Evolutionary conservation across 2,329 filamentous ascomycete genomes (phyloP), one percentile per base, ranked within the genome.

Genomic region (Pseudofabraea citricarpa): DNA sequence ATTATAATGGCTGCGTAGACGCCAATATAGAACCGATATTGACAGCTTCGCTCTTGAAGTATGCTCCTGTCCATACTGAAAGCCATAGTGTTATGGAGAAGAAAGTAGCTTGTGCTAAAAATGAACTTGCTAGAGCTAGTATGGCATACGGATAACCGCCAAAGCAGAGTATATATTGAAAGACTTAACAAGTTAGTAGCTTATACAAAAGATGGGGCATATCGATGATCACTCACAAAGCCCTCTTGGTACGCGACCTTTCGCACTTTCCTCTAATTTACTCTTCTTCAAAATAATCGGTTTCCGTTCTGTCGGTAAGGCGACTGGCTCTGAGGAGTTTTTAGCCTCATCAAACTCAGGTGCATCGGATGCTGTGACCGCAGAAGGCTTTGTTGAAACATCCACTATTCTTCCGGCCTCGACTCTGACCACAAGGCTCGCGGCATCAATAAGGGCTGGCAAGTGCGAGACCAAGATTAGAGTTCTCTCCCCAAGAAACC

Each of bases 141-240:
- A 37, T 37, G 21, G 35, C 35, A 22, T 37, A 37, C 23, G 35
- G 35, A n/a, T 21, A 24, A 23, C 35, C 35, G 6, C 35, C 35
- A 37, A 37, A 37, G 15, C 35, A 37, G 20, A 37, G 35, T 13
- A 37, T 37, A 22, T 37, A 37, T 22, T 37, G 18, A 21, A 37
- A 37, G 21, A 37, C 35, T 37, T 12, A 15, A 6, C 13, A 22
- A 13, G n/a, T 21, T 32, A 18, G 19, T 24, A 37, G 21, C 15
- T 37, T 22, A 4, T 4, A 23, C 10, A 24, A 10, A 2, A 23
- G 10, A 23, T 21, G 15, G 19, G 3, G 13, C 16, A n/a, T 22
- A 21, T 22, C 21, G 15, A 13, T 12, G 9, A n/a, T 9, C 18
- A n/a, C 35, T 37, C 23, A 37, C 35, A 37, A 13, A 37, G 19